Conservation (phyloP, 371 early-diverging fungal species). For the Syncephalastrum monosporum region DNA sequence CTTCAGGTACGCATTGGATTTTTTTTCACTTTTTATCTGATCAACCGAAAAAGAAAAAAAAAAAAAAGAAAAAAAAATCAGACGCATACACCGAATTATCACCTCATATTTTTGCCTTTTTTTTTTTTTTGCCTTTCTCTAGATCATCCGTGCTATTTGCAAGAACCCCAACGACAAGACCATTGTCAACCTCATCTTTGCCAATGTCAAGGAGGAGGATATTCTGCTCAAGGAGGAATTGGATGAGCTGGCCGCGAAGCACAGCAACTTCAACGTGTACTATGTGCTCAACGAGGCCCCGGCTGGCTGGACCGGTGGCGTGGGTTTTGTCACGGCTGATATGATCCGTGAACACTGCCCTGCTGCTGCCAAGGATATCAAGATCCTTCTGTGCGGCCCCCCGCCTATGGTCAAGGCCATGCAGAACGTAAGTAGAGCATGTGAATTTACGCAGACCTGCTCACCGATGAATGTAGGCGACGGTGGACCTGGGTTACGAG, state of each 20-base stretch:
- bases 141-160: slow-evolving; percentile 81
- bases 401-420: slow-evolving; percentile 93
- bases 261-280: slow-evolving; percentile 80
- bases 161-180: slow-evolving; percentile 87
- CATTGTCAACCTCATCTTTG: slow-evolving; percentile 81
- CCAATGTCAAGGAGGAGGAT: slow-evolving; percentile 89
- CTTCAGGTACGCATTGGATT: slow-evolving; percentile 55
- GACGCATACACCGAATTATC: too few species aligned
- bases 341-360: slow-evolving; percentile 80
- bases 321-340: slow-evolving; percentile 84
- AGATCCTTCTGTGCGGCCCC: slow-evolving; percentile 94
- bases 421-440: slow-evolving; percentile 43
- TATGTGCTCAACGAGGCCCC: slow-evolving; percentile 89
- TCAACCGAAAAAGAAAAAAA: background rate
- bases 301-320: slow-evolving; percentile 80
- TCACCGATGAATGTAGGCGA: slow-evolving; percentile 21
- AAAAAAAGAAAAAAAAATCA: slow-evolving; percentile 3
- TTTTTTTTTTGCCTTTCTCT: slow-evolving; percentile 1
- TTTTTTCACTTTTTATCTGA: too few species aligned
- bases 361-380: slow-evolving; percentile 74
- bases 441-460: slow-evolving; percentile 1
- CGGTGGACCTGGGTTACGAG: slow-evolving; percentile 71
- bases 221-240: slow-evolving; percentile 87
- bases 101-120: too few species aligned
- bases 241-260: slow-evolving; percentile 70